Evolutionary conservation across 2,329 filamentous ascomycete species (phyloP), one percentile per base, ranked within the genome.

Genomic region (Trichophyton verrucosum): DNA sequence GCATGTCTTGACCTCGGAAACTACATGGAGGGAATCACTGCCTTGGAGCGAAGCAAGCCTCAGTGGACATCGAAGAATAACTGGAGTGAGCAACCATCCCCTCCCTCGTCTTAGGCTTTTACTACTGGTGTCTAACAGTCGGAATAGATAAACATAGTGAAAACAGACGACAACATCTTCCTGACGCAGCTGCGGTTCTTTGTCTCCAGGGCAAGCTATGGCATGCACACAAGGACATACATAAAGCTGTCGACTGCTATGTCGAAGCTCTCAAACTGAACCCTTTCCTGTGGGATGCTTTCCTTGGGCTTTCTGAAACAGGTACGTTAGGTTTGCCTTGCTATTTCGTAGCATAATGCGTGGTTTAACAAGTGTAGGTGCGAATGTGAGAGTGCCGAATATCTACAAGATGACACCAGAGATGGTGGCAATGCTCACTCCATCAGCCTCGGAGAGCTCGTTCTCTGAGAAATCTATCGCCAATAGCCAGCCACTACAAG

Each of bases 271-370:
- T 99, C 68, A 95, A 91, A 74, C 74, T 86, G 60, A 99, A 97
- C 69, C 91, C 94, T 1, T 92, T 97, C 74, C 94, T 96, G 83
- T 99, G 94, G 94, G 94, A 99, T 78, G 91, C 92, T 0, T 97
- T 97, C 68, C 85, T 86, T 22, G 87, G 84, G 15, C 81, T 99
- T 6, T 96, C 91, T 71, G 91, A 96, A 70, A 89, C 83, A 49
- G 84, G 83, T 72, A 68, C 49, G 36, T 44, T n/a, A 36, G 42
- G 20, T 2, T 13, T 30, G 11, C 8, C 13, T 56, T 17, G 9
- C 8, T 22, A 17, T 38, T 49, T 20, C 24, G n/a, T 42, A 40
- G 33, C 57, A 7, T 58, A 27, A 27, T 58, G 5, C 2, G 13
- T 9, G 42, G 13, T 3, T 3, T 17, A 30, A 53, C 47, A 53